Conservation (phyloP, 352 stramenopile species). For the Phytopythium aichiense region DNA sequence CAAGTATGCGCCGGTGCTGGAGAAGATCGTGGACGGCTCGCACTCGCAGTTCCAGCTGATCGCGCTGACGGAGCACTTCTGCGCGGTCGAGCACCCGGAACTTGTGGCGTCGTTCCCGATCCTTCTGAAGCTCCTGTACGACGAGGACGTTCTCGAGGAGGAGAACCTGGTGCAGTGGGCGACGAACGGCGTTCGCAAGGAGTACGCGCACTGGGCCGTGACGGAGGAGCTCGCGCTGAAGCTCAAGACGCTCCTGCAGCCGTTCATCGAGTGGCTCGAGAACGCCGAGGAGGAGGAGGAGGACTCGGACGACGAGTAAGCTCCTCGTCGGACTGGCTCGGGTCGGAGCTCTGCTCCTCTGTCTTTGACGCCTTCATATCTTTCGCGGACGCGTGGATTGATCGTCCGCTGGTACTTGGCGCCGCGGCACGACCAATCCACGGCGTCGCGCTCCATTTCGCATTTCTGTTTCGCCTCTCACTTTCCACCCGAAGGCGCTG, state of each 20-base stretch:
- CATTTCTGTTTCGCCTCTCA: background rate
- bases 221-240: slow-evolving; percentile 82
- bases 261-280: slow-evolving; percentile 97
- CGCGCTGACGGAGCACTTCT: slow-evolving; percentile 89
- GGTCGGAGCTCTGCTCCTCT: too few species aligned
- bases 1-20: slow-evolving; percentile 85
- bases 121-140: slow-evolving; percentile 96
- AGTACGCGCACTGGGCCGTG: slow-evolving; percentile 87
- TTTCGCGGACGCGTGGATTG: background rate
- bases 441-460: background rate
- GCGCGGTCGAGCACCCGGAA: slow-evolving; percentile 82
- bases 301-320: slow-evolving; percentile 70
- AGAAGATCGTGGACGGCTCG: slow-evolving; percentile 77
- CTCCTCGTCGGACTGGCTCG: background rate
- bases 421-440: background rate
- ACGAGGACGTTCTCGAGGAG: slow-evolving; percentile 96
- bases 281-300: slow-evolving; percentile 94
- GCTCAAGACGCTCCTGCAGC: slow-evolving; percentile 87
- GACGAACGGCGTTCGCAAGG: slow-evolving; percentile 57
- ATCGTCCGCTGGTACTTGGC: background rate
- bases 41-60: slow-evolving; percentile 94
- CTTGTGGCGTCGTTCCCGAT: slow-evolving; percentile 88
- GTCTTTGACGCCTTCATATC: slow-evolving; percentile 4
- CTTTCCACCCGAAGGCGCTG: background rate
- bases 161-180: slow-evolving; percentile 94